Conservation (phyloP, 176 grass and related monocot species). For the Rhynchospora tenuis region DNA sequence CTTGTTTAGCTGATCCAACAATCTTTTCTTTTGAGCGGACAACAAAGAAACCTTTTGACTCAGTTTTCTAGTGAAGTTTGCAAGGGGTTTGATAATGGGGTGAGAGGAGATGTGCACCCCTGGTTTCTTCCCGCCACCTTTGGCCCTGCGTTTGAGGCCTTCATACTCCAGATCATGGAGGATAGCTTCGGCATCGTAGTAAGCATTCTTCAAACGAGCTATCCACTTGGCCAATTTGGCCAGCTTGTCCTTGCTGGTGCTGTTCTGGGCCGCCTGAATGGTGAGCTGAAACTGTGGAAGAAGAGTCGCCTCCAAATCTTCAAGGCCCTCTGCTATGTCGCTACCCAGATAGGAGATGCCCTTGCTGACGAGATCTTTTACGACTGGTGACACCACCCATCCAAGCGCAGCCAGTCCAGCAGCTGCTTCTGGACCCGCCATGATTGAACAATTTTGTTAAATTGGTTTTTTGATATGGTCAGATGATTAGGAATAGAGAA, state of each 20-base stretch:
- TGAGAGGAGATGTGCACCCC: background rate
- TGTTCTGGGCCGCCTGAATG: background rate
- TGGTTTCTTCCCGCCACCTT: background rate
- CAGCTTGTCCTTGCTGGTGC: background rate
- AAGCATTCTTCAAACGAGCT: slow-evolving; percentile 7
- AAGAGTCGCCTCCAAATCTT: background rate
- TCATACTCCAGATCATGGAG: background rate
- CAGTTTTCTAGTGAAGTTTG: background rate
- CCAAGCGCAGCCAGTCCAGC: background rate
- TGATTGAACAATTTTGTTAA: too few species aligned
- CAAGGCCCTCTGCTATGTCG: background rate
- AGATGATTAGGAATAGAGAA: too few species aligned
- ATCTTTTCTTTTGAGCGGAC: background rate
- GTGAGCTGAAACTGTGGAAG: background rate
- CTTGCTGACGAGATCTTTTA: background rate
- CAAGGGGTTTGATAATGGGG: background rate
- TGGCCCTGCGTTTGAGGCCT: background rate
- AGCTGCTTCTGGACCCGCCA: background rate
- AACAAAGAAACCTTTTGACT: background rate
- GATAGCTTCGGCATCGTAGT: background rate
- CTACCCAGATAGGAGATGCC: background rate
- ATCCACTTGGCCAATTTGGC: background rate
- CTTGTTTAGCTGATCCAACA: background rate
- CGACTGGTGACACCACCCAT: background rate
- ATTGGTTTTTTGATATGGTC: too few species aligned